phyloP scores from a whole-genome alignment of 257 asterid species.

The Fraxinus anomala region DNA sequence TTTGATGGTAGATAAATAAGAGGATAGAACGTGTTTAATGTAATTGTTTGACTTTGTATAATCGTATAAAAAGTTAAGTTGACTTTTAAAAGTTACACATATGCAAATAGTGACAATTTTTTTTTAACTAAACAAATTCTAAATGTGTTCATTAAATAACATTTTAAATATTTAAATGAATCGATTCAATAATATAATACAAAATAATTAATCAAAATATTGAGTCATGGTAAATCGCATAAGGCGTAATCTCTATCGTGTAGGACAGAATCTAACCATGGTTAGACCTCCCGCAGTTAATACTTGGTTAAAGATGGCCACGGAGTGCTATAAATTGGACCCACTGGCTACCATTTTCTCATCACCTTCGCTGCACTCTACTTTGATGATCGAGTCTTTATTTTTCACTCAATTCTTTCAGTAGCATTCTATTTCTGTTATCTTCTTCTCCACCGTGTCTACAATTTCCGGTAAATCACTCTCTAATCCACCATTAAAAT shows the following conservation, averaged over 20 bases:
- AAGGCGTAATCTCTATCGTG: not conserved
- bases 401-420: not conserved
- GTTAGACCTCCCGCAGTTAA: constrained; percentile 21
- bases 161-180: too few species aligned
- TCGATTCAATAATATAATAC: too few species aligned
- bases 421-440: not conserved
- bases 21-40: too few species aligned
- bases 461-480: constrained; percentile 21
- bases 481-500: not conserved
- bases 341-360: constrained; percentile 22
- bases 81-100: too few species aligned
- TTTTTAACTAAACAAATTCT: too few species aligned
- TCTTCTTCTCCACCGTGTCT: not conserved
- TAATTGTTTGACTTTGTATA: too few species aligned
- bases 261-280: constrained; percentile 32
- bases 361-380: constrained; percentile 22
- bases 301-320: constrained; percentile 21
- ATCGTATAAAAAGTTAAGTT: too few species aligned
- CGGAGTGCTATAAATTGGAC: constrained; percentile 39
- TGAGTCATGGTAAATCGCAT: not conserved
- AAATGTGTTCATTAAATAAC: too few species aligned
- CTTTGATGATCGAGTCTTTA: constrained; percentile 24
- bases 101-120: too few species aligned
- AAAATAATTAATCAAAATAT: too few species aligned
- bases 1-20: too few species aligned